These are phyloP conservation scores for Leishmania arabica DNA, from an alignment of 208 protist species.

Conservation along the genomic window DNA sequence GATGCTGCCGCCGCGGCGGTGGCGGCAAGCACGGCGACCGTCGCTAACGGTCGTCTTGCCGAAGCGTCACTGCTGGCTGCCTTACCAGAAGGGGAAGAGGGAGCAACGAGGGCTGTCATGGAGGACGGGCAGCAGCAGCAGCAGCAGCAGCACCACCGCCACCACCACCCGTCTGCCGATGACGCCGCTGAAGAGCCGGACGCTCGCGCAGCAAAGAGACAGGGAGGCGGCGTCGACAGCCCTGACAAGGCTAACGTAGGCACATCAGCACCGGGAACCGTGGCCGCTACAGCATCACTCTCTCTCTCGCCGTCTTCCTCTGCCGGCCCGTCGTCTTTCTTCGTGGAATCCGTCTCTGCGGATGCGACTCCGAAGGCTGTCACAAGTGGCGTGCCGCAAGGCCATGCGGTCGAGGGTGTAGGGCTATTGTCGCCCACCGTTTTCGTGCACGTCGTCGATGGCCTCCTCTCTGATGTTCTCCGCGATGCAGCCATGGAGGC, in stretches of 20 bases:
- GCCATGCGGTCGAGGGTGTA: background rate
- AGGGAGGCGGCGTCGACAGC: background rate
- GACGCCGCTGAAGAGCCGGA: background rate
- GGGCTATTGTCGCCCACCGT: background rate
- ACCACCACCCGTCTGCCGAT: background rate
- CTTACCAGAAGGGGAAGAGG: background rate
- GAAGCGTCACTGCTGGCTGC: background rate
- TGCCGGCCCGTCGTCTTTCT: background rate
- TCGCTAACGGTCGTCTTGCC: background rate
- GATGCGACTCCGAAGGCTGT: background rate
- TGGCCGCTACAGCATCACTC: background rate
- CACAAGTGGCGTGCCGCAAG: background rate
- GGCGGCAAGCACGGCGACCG: background rate
- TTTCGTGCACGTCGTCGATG: conserved; percentile 3
- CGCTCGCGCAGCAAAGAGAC: background rate
- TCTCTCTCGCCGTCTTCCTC: conserved; percentile 2
- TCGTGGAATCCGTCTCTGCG: background rate
- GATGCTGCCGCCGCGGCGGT: background rate
- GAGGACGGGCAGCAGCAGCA: background rate
- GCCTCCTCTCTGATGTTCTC: conserved; percentile 4
- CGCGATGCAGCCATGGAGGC: background rate
- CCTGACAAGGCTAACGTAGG: background rate
- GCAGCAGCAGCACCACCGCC: background rate
- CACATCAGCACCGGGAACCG: background rate
- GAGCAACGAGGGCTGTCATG: background rate